Base-by-base conservation (phyloP, 177 flowering plant genomes). In the Telopea speciosissima region DNA sequence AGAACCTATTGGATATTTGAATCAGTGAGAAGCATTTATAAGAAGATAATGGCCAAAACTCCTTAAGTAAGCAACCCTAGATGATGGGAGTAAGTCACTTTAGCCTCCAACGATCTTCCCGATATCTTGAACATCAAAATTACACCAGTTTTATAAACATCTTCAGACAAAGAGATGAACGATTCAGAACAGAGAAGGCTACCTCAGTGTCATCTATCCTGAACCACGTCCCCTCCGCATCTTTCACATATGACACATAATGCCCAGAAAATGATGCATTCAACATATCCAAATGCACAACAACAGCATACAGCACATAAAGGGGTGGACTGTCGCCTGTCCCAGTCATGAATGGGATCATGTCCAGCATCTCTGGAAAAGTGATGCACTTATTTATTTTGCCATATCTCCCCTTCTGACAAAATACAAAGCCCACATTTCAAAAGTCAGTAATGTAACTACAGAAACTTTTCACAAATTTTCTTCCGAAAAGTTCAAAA, bases 201-300 rank as follows among this genome's bases (percentile, higher is more conserved):
- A 93, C 97, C 98, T 84, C 85, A 42, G 84, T 77, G 73, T 93
- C 98, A 82, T 93, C 96, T 70, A 86, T 82, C 76, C 84, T 87
- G 81, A 84, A 89, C 96, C 98, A 93, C 67, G 77, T 83, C 74
- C 90, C 95, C 62, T 81, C 85, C 68, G 84, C 63, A 84, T 90
- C 89, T 77, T 90, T 93, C 74, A 91, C 88, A 66, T 93, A 93
- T 0, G 90, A 80, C 21, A 91, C 84, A 76, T 93, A 93, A 76
- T 93, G 98, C 24, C 98, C 98, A 73, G 94, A 90, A 76, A 91
- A 93, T 24, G 98, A 86, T 11, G 94, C 96, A 78, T 91, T 93
- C 68, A 77, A 74, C 6, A 82, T 84, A 77, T 93, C 98, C 84
- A 89, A 75, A 77, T 93, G 98, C 71, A 91, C 97, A 66, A 90